phyloP scores from a whole-genome alignment of 1,284 basidiomycete species.

The Vanrija pseudolonga region DNA sequence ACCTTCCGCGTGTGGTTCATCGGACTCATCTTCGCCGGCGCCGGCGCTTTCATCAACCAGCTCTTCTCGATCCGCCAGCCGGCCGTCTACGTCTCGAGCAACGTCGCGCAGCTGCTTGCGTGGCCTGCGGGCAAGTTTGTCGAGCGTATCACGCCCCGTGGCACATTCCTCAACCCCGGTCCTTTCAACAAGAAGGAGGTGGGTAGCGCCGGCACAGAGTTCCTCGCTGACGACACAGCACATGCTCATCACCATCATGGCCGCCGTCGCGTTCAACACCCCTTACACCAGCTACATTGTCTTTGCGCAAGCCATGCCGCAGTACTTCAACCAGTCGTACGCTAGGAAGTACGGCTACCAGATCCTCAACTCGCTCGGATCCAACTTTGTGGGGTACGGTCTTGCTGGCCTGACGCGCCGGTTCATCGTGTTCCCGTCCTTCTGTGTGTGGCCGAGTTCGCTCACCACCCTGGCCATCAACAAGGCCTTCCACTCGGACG shows the following conservation, averaged over 20 bases:
- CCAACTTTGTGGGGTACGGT: constrained; percentile 55
- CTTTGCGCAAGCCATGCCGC: constrained; percentile 31
- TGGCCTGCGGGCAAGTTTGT: too few relatives aligned
- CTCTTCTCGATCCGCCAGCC: constrained; percentile 56
- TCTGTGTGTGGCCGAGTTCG: constrained; percentile 51
- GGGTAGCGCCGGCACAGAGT: too few relatives aligned
- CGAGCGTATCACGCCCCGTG: too few relatives aligned
- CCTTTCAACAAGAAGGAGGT: constrained; percentile 52
- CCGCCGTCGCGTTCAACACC: constrained; percentile 38
- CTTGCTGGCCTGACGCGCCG: constrained; percentile 52
- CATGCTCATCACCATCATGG: constrained; percentile 35
- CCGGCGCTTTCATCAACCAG: constrained; percentile 68
- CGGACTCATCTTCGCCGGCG: constrained; percentile 52
- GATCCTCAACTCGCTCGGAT: constrained; percentile 46
- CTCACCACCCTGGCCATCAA: constrained; percentile 53
- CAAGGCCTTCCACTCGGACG: constrained; percentile 50
- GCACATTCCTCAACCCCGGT: constrained; percentile 47
- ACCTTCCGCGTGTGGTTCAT: constrained; percentile 78
- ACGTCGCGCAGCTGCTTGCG: constrained; percentile 14
- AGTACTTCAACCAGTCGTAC: constrained; percentile 40
- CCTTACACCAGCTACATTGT: constrained; percentile 48
- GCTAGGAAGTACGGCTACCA: constrained; percentile 48
- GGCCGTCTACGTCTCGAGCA: constrained; percentile 54
- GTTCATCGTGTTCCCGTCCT: constrained; percentile 53
- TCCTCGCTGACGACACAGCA: too few relatives aligned